phyloP scores from a whole-genome alignment of 176 grass and related monocot genomes.

The Triticum timopheevii region DNA sequence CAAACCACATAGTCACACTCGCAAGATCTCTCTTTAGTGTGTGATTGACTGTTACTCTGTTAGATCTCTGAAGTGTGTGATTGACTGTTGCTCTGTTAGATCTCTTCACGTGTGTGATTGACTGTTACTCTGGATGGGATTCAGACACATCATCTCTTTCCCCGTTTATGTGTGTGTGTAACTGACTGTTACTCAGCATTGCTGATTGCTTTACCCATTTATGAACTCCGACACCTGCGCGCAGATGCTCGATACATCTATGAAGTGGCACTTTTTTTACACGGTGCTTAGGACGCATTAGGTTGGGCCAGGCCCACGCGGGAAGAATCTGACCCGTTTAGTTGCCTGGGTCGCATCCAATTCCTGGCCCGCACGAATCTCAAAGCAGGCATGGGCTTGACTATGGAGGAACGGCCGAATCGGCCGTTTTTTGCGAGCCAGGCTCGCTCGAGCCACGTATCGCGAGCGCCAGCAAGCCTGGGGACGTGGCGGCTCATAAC shows the following conservation, averaged over 20 bases:
- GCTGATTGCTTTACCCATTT: neutral
- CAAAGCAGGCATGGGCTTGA: no score
- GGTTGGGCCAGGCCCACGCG: no score
- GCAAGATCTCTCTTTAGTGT: neutral
- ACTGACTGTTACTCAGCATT: no score
- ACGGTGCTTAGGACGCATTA: neutral
- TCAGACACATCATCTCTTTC: neutral
- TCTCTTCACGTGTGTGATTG: neutral
- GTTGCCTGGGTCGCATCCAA: no score
- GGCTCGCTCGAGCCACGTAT: no score
- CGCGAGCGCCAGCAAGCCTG: no score
- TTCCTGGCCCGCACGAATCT: no score
- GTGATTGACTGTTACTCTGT: neutral
- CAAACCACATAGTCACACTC: neutral
- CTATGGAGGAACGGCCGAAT: no score
- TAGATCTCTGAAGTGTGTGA: neutral
- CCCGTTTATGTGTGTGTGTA: no score
- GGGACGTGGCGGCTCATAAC: no score
- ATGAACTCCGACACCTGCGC: neutral
- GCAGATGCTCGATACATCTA: neutral
- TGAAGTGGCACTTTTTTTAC: neutral
- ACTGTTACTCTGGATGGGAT: neutral
- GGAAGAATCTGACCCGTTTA: no score
- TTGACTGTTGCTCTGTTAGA: neutral
- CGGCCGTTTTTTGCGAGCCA: no score